A percentile compares a stretch with the other conserved stretches of the same genome.
phyloP scores from a whole-genome alignment of 23 red algal species.

The Gracilaria caudata region DNA sequence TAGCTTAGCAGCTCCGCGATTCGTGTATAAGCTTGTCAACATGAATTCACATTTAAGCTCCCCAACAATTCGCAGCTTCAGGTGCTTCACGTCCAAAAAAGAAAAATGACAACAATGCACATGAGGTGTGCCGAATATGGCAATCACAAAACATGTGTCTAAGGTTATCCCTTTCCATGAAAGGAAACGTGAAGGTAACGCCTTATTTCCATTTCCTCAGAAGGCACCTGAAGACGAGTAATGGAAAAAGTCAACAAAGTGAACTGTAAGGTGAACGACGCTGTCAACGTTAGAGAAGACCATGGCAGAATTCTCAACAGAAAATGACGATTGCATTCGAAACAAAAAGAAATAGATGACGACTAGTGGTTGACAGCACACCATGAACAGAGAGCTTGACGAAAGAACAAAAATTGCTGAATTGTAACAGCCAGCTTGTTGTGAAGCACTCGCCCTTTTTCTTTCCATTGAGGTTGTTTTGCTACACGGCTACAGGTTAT shows the following conservation, averaged over 20 bases:
- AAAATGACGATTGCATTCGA: not conserved
- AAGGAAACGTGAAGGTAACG: not conserved
- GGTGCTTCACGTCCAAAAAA: not conserved
- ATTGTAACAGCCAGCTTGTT: not conserved
- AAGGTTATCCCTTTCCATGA: not conserved
- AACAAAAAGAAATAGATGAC: not conserved
- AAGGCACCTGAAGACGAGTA: too few relatives aligned
- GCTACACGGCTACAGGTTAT: not conserved
- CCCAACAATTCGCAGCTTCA: not conserved
- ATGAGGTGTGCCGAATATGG: not conserved
- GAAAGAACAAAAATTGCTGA: not conserved
- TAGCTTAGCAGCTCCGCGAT: too few relatives aligned
- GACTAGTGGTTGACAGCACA: not conserved
- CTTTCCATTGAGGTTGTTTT: not conserved
- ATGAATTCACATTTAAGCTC: not conserved
- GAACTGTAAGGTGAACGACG: not conserved
- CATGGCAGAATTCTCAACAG: not conserved
- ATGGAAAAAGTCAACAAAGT: too few relatives aligned
- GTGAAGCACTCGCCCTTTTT: not conserved
- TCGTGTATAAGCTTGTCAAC: too few relatives aligned
- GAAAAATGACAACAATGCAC: not conserved
- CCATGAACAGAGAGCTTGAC: not conserved
- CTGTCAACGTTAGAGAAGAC: not conserved
- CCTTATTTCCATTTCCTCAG: too few relatives aligned
- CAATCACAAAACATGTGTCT: not conserved